phyloP scores from a whole-genome alignment of 768 basidiomycete species.

The Galerina sulciceps region DNA sequence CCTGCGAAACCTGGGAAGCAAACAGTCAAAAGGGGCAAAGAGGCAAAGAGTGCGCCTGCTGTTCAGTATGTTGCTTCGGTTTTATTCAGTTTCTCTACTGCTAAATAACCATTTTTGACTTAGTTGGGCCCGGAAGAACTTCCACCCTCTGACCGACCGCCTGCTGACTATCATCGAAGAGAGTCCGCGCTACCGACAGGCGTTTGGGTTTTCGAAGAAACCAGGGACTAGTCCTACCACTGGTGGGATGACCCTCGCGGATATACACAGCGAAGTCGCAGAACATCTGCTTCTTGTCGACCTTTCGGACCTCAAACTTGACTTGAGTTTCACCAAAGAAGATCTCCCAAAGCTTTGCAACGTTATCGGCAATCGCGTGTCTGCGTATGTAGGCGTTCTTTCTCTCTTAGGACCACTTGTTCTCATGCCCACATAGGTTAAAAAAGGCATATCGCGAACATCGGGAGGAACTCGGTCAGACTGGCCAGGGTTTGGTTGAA shows the following conservation, averaged over 20 bases:
- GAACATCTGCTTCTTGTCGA: background rate
- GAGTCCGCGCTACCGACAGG: slow-evolving; percentile 17
- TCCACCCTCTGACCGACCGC: slow-evolving; percentile 16
- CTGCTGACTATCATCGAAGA: slow-evolving; percentile 24
- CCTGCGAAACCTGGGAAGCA: background rate
- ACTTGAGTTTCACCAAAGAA: background rate
- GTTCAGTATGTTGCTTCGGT: background rate
- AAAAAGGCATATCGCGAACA: background rate
- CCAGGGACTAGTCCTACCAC: background rate
- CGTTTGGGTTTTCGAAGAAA: slow-evolving; percentile 25
- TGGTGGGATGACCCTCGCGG: background rate
- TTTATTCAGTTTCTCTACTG: background rate
- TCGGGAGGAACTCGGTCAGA: background rate
- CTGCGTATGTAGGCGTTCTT: background rate
- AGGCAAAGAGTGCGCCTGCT: background rate
- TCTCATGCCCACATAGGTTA: background rate
- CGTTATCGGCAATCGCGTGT: background rate
- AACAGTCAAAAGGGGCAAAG: background rate
- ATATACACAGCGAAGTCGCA: too few relatives aligned
- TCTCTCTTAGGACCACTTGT: background rate
- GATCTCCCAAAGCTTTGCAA: background rate
- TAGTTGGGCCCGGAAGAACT: background rate
- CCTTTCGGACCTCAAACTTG: background rate
- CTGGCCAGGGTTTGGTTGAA: background rate
- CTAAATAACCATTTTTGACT: background rate